These are phyloP conservation scores for Leucosporidium scottii DNA, from an alignment of 768 basidiomycete species.

Conservation along the genomic window DNA sequence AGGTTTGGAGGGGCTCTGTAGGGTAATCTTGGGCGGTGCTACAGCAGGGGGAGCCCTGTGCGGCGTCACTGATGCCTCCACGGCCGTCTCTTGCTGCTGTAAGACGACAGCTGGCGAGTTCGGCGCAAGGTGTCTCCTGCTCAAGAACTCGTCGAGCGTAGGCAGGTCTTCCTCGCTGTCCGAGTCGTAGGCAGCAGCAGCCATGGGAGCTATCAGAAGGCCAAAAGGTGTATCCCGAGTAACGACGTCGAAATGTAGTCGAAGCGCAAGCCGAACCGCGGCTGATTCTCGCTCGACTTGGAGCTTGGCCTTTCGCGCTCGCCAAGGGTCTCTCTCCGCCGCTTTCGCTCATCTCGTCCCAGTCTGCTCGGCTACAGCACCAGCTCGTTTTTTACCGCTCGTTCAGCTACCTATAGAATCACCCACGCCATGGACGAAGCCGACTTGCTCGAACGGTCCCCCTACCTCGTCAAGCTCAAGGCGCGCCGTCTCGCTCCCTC, in stretches of 20 bases:
- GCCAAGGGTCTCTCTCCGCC: too few relatives aligned
- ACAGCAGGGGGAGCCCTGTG: neutral
- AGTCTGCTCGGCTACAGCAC: too few relatives aligned
- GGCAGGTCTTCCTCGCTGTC: neutral
- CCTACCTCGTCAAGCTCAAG: conserved; percentile 4
- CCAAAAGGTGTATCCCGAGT: too few relatives aligned
- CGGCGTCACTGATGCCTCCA: neutral
- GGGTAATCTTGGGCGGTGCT: neutral
- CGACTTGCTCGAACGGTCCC: neutral
- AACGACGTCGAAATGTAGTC: too few relatives aligned
- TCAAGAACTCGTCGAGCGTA: neutral
- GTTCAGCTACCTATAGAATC: too few relatives aligned
- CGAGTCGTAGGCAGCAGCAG: too few relatives aligned
- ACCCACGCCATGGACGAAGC: neutral
- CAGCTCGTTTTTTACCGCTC: too few relatives aligned
- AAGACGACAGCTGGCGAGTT: neutral
- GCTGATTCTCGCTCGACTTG: too few relatives aligned
- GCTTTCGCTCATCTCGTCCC: too few relatives aligned
- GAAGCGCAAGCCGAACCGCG: too few relatives aligned
- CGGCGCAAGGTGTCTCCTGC: neutral
- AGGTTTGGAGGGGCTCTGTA: neutral
- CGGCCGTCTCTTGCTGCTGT: neutral
- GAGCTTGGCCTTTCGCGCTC: too few relatives aligned
- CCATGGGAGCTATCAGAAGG: too few relatives aligned
- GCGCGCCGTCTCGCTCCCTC: conserved; percentile 1